phyloP scores from a whole-genome alignment of 805 yeast genomes.

The Myxozyma nipponensis region DNA sequence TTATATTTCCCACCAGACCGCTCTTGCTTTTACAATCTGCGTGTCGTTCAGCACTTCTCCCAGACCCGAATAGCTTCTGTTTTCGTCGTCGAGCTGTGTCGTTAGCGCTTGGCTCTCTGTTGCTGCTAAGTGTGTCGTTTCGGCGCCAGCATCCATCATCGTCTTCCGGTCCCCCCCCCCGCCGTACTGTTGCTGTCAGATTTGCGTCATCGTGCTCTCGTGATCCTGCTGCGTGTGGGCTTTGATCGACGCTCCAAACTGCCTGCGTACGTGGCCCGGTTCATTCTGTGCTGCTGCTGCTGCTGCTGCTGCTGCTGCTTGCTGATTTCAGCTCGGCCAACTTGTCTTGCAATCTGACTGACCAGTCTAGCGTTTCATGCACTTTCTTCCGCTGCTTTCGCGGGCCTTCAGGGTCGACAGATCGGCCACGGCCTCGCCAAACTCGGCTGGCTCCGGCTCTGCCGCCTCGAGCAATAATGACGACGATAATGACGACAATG shows the following conservation, averaged over 20 bases:
- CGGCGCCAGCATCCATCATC: too few species aligned
- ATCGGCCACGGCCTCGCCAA: neutral
- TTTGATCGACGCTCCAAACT: neutral
- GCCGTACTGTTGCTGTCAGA: too few species aligned
- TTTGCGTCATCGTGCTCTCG: too few species aligned
- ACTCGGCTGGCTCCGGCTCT: conserved; percentile 1
- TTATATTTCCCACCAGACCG: neutral
- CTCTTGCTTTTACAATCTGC: too few species aligned
- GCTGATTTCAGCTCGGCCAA: neutral
- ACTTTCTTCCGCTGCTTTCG: conserved; percentile 23
- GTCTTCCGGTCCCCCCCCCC: too few species aligned
- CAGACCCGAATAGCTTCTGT: too few species aligned
- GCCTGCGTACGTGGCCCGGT: neutral
- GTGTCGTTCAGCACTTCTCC: too few species aligned
- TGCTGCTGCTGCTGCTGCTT: neutral
- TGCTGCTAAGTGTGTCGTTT: too few species aligned
- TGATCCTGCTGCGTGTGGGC: too few species aligned
- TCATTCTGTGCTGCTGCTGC: neutral
- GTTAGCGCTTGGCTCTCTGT: too few species aligned
- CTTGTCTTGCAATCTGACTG: neutral
- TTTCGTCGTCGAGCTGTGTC: too few species aligned
- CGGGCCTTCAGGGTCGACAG: conserved; percentile 19
- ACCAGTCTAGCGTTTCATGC: conserved; percentile 3
- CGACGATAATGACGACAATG: neutral
- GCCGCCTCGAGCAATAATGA: neutral